Percentiles rank a stretch among this genome's conserved stretches.
Evolutionary conservation across 2,329 filamentous ascomycete genomes (phyloP).

Genomic region (Aspergillus sp.): DNA sequence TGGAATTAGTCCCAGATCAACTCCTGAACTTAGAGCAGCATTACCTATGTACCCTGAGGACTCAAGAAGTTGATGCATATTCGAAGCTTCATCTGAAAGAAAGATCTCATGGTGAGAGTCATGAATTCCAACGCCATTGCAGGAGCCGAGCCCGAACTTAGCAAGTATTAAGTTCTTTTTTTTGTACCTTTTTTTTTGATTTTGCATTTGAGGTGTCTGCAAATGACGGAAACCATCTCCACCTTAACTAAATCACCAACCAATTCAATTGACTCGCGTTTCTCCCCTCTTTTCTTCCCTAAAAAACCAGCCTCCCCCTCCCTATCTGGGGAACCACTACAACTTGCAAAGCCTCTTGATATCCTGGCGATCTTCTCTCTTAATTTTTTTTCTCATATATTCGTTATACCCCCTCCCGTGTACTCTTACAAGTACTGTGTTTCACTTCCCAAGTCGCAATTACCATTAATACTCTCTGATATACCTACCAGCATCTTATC

Average conservation of each 20-base stretch:
- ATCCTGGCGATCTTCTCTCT: constrained; percentile 3
- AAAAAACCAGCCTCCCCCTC: constrained; percentile 11
- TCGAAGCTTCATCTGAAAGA: background rate
- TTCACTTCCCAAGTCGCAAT: constrained; percentile 13
- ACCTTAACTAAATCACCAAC: constrained; percentile 11
- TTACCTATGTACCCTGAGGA: background rate
- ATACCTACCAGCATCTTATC: constrained; percentile 9
- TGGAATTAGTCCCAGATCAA: background rate
- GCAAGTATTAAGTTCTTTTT: background rate
- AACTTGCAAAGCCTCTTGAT: background rate
- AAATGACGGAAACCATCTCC: constrained; percentile 23
- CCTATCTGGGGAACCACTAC: constrained; percentile 13
- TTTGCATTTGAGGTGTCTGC: constrained; percentile 9
- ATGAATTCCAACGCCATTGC: background rate
- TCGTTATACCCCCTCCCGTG: background rate
- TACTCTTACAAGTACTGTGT: background rate
- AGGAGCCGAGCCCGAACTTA: background rate
- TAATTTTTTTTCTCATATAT: background rate
- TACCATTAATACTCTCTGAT: constrained; percentile 19
- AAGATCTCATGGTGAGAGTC: background rate
- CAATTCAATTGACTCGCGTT: background rate
- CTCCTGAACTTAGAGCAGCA: background rate
- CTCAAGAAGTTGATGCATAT: background rate
- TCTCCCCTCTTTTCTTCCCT: constrained; percentile 20
- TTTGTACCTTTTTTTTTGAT: background rate